Evolutionary conservation across 371 early-diverging fungal genomes (phyloP), one percentile per base, ranked within the genome.

Genomic region (Zancudomyces culisetae): DNA sequence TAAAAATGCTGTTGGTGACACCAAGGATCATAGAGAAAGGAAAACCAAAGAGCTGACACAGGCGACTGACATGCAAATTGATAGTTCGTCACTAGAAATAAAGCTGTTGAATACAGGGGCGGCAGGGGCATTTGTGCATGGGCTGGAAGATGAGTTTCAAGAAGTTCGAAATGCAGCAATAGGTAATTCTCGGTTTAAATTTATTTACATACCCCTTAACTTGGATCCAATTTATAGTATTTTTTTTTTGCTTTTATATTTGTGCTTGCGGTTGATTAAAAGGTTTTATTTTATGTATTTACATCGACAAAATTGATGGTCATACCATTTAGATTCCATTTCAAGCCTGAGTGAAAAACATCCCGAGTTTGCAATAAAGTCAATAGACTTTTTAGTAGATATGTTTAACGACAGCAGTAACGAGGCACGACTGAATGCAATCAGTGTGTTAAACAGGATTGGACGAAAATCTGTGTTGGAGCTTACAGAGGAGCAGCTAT

Each of bases 391-490:
- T 56, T 70, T 89, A 28, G 80, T 47, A 47, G 91, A 90, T 51
- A 90, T 90, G 87, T 86, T 90, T 57, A 89, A 90, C 64, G 92
- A 92, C 60, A 88, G 89, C 57, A 81, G 83, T 56, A 79, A 80
- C 49, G 66, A 69, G 30, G 85, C 90, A 3, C 79, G 92, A 8
- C 58, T 83, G n/a, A 80, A 83, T 47, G 78, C 90, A 0, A 74
- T 90, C 42, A 70, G 73, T 24, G 82, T 78, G 52, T 72, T 92
- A 22, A 68, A 70, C 28, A 75, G 76, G 41, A 80, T 92, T 26
- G 86, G 83, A 0, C 62, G 66, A 0, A 61, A 64, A 10, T 56
- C 71, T 18, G 60, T 62, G 0, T 63, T 88, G 2, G 60, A 69
- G n/a, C 68, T 88, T 43, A 74, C 79, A 35, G 74, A 70, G n/a